Percentiles rank a stretch among this genome's conserved stretches.
Conservation (phyloP, 352 stramenopile genomes). For the Globisporangium mamillatum region DNA sequence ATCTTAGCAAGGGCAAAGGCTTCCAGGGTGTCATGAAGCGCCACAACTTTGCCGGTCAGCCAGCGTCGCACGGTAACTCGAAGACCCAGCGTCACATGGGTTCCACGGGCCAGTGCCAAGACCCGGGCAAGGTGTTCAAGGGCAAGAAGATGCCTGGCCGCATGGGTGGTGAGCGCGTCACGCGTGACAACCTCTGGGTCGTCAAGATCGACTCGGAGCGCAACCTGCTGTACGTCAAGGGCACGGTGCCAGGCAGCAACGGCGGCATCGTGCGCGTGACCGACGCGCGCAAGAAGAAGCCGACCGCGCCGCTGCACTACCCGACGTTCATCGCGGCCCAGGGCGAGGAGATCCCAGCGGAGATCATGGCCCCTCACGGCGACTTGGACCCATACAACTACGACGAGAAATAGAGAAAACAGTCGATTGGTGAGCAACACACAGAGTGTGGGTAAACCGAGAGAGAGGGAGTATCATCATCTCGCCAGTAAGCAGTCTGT, state of each 20-base stretch:
- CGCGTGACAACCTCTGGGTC: slow-evolving; percentile 95
- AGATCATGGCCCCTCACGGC: slow-evolving; percentile 75
- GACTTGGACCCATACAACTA: slow-evolving; percentile 85
- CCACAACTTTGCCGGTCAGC: slow-evolving; percentile 96
- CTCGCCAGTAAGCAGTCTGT: slow-evolving; percentile 3
- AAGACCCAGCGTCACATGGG: slow-evolving; percentile 96
- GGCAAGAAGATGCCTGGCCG: slow-evolving; percentile 99
- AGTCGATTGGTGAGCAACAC: background rate
- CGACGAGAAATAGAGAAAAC: slow-evolving; percentile 67
- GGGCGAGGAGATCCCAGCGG: slow-evolving; percentile 46
- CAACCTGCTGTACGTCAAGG: slow-evolving; percentile 94
- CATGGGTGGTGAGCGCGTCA: slow-evolving; percentile 94
- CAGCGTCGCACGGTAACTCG: slow-evolving; percentile 97
- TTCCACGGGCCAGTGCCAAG: slow-evolving; percentile 97
- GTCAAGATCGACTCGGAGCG: slow-evolving; percentile 90
- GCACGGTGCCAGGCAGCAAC: slow-evolving; percentile 89
- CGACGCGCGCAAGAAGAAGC: slow-evolving; percentile 85
- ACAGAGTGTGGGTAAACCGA: background rate
- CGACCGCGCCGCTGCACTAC: slow-evolving; percentile 60
- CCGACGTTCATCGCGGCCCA: slow-evolving; percentile 68
- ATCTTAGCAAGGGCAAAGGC: slow-evolving; percentile 77
- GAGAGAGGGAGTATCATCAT: background rate
- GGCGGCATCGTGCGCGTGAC: slow-evolving; percentile 86
- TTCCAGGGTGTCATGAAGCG: slow-evolving; percentile 98
- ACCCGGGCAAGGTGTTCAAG: slow-evolving; percentile 98